Evolutionary conservation across 1,284 basidiomycete genomes (phyloP), one percentile per base, ranked within the genome.

Genomic region (Ceratobasidium sp.): DNA sequence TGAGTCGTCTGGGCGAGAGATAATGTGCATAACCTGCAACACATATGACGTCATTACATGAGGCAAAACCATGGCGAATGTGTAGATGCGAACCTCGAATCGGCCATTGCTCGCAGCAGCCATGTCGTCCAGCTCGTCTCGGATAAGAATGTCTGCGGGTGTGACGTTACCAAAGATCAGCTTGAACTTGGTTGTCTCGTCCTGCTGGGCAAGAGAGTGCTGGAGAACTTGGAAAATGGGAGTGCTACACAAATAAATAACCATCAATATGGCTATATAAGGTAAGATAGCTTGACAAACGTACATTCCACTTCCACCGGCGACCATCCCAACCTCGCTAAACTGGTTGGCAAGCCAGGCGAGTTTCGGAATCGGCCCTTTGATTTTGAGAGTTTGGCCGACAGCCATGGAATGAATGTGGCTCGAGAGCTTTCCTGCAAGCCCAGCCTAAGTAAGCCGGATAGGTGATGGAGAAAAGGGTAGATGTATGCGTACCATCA

Each of bases 141-240:
- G 88, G 74, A 98, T 86, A 62, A 98, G 89, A 77, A 99, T 97
- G 81, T 98, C 97, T 76, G 88, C 85, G 80, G 96, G 93, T 18
- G 91, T 87, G 63, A 94, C 87, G 83, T 98, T 98, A 57, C 93
- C 90, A 83, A 93, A 98, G 78, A 99, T 83, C 72, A 98, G 85
- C 62, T 92, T 97, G 83, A 94, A 97, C 80, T 96, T 95, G 76
- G 98, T 98, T 84, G 92, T 96, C 88, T 99, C 98, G 78, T 92
- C 88, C 1, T 84, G 79, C 21, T 82, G 63, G 54, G 75, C 66
- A 71, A 96, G 87, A 4, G 93, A 91, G 81, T 95, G 88, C 58
- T 84, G 85, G 73, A 96, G 81, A 78, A 96, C 81, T 81, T 86
- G 84, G 78, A 81, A 85, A 77, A 84, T 83, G 28, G 85, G 85